Conservation (phyloP, 331 rosid genomes). For the Malus hybrid region DNA sequence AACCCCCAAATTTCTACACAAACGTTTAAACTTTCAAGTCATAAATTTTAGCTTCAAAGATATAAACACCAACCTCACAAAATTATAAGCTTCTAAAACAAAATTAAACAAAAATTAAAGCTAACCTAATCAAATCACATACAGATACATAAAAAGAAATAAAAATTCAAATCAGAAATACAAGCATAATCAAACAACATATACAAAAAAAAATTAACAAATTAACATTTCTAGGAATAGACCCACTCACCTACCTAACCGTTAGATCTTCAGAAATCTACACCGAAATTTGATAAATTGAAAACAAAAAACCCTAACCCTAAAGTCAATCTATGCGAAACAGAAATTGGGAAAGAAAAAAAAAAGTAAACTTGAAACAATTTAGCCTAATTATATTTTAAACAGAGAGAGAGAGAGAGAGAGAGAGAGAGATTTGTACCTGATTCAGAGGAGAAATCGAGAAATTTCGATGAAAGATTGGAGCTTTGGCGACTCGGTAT, state of each 20-base stretch:
- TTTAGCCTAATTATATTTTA: background rate
- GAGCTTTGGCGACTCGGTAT: background rate
- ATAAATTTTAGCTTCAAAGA: background rate
- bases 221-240: background rate
- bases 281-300: background rate
- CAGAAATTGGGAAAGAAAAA: background rate
- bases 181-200: background rate
- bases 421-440: background rate
- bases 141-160: too few relatives aligned
- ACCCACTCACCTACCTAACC: slow-evolving; percentile 13
- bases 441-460: background rate
- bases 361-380: background rate
- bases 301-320: slow-evolving; percentile 1
- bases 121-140: background rate
- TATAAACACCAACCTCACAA: background rate
- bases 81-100: background rate
- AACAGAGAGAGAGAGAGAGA: background rate
- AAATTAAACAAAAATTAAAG: background rate
- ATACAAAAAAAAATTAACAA: background rate
- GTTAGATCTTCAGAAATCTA: slow-evolving; percentile 9
- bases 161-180: background rate
- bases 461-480: slow-evolving; percentile 7
- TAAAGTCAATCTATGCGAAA: background rate
- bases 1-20: background rate
- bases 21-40: background rate